Conservation (phyloP, 495 filamentous ascomycete species). For the Neurospora intermedia region DNA sequence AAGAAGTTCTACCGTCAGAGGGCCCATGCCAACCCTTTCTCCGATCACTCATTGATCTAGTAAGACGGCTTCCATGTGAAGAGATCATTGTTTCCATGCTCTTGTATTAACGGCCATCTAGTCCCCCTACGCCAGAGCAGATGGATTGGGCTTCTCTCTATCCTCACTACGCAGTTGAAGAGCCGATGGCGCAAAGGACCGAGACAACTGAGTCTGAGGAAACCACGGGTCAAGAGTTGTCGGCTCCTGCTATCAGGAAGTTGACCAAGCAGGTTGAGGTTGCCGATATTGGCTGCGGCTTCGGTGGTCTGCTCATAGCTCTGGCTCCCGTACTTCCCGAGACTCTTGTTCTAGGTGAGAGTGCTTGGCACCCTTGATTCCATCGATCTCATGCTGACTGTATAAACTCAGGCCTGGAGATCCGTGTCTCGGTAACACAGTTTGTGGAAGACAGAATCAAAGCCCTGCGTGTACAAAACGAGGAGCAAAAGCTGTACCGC, state of each 20-base stretch:
- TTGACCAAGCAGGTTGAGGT: conserved; percentile 67
- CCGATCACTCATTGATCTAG: conserved; percentile 83
- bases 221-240: conserved; percentile 4
- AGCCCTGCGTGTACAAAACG: conserved; percentile 62
- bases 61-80: conserved; percentile 26
- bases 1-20: conserved; percentile 95
- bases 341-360: conserved; percentile 66
- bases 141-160: conserved; percentile 90
- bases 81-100: neutral
- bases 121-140: conserved; percentile 65
- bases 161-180: conserved; percentile 49
- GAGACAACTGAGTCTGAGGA: conserved; percentile 5
- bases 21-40: conserved; percentile 96
- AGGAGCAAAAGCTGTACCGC: conserved; percentile 52
- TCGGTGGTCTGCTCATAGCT: conserved; percentile 81
- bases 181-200: conserved; percentile 3
- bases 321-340: conserved; percentile 72
- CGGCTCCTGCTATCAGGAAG: conserved; percentile 19
- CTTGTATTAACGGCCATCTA: conserved; percentile 21
- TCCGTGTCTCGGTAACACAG: conserved; percentile 76
- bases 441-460: conserved; percentile 79
- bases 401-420: conserved; percentile 57
- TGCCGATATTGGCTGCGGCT: conserved; percentile 97
- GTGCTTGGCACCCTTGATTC: neutral
- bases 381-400: neutral